Evolutionary conservation across 2,329 filamentous ascomycete species (phyloP), one percentile per base, ranked within the genome.

Genomic region (Neobulgaria alba): DNA sequence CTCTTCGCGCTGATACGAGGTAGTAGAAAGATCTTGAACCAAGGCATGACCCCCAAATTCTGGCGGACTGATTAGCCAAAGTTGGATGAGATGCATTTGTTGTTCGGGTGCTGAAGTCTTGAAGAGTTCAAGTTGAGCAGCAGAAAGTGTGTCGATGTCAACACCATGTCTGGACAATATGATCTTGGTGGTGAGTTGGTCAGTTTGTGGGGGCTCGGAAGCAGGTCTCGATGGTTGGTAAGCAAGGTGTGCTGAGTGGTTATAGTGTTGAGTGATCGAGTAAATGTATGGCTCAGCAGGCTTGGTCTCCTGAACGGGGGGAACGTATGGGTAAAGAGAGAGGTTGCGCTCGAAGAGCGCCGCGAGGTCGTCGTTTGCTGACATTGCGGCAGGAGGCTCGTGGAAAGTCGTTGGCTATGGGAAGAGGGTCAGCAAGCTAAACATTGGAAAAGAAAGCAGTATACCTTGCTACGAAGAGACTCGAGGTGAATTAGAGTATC

Each of bases 31-130:
- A 56, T 82, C 73, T 41, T 78, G 69, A 50, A 72, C 69, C 8
- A 77, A 58, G 8, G 68, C 64, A 49, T 76, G 74, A 39, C 73
- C 71, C 43, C 61, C 66, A 47, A 73, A 75, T 31, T 69, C 73
- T 0, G 83, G 84, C 16, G 85, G 85, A 43, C 78, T 85, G 51
- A 89, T 86, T 44, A 77, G 79, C 88, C 88, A 95, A 12, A 94
- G 76, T 60, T 94, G 82, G 29, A 94, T 69, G 12, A 95, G 71
- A 16, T 85, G 77, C 42, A 79, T 65, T 55, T 82, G 77, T 61
- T 94, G 85, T 32, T 80, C 70, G 17, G 74, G 67, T 42, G 84
- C 79, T 38, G 85, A 86, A 47, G 80, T 77, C 50, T 76, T 76
- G 68, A 94, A 93, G 30, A 95, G 75, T 45, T 83, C 73, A 38